A percentile compares a stretch with the other conserved stretches of the same genome.
Conservation (phyloP, 768 basidiomycete genomes). For the Auriscalpium microsporum region DNA sequence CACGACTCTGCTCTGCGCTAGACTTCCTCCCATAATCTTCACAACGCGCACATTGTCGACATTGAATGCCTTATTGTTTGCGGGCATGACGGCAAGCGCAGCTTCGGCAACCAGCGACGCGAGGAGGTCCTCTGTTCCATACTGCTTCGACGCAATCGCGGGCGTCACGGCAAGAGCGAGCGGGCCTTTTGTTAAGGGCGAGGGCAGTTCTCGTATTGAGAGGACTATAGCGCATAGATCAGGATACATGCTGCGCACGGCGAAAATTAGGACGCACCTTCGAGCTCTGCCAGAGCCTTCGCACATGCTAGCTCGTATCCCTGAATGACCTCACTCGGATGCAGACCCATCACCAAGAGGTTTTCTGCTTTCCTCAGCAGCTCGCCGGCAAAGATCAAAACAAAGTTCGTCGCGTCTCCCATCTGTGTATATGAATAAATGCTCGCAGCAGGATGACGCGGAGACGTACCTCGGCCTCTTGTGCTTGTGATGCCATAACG, state of each 20-base stretch:
- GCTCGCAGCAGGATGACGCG: not conserved
- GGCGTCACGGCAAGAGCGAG: slow-evolving; percentile 78
- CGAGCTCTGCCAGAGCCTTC: slow-evolving; percentile 81
- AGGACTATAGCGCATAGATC: slow-evolving; percentile 40
- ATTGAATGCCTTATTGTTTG: slow-evolving; percentile 86
- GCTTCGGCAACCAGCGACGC: slow-evolving; percentile 87
- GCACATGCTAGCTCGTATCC: slow-evolving; percentile 88
- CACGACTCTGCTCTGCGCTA: slow-evolving; percentile 81
- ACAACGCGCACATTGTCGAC: slow-evolving; percentile 98
- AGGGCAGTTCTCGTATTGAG: slow-evolving; percentile 59
- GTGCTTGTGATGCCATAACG: slow-evolving; percentile 97
- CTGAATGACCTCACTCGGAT: slow-evolving; percentile 91
- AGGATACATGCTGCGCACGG: not conserved
- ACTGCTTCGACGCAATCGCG: slow-evolving; percentile 95
- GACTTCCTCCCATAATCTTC: slow-evolving; percentile 93
- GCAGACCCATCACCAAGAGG: slow-evolving; percentile 91
- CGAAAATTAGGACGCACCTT: slow-evolving; percentile 53
- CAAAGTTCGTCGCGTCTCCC: slow-evolving; percentile 96
- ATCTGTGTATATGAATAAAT: slow-evolving; percentile 36
- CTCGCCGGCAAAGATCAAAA: slow-evolving; percentile 92
- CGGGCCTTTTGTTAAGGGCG: slow-evolving; percentile 58
- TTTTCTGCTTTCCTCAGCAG: slow-evolving; percentile 89
- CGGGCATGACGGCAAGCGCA: slow-evolving; percentile 84
- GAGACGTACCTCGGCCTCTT: slow-evolving; percentile 76
- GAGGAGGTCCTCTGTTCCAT: slow-evolving; percentile 82